Conservation (phyloP, 2,329 filamentous ascomycete species). For the Fusarium torreyae region DNA sequence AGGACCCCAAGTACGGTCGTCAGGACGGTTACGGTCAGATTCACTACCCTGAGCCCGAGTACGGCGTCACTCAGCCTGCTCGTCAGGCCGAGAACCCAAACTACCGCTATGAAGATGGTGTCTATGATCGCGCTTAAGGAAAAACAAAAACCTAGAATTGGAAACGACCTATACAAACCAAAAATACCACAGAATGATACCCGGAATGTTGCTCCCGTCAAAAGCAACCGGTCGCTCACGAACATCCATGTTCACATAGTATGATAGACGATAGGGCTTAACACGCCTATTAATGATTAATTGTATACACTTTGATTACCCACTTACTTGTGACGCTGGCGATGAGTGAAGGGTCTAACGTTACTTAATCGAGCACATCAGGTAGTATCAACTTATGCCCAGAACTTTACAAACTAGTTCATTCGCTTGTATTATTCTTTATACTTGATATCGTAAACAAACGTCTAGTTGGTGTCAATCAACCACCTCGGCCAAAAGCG, state of each 20-base stretch:
- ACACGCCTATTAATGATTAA: constrained; percentile 41
- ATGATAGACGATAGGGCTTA: constrained; percentile 25
- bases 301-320: constrained; percentile 1
- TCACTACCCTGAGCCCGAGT: constrained; percentile 47
- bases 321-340: not conserved
- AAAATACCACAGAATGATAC: constrained; percentile 32
- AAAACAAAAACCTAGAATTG: not conserved
- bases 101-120: constrained; percentile 58
- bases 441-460: constrained; percentile 7
- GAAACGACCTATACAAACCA: not conserved
- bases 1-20: constrained; percentile 42
- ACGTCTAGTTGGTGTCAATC: not conserved
- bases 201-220: constrained; percentile 23
- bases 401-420: not conserved
- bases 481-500: constrained; percentile 6
- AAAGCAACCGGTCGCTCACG: constrained; percentile 24
- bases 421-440: constrained; percentile 11
- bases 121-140: constrained; percentile 52
- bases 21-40: constrained; percentile 51
- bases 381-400: too few species aligned
- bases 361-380: too few species aligned
- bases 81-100: constrained; percentile 32
- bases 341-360: not conserved
- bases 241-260: constrained; percentile 21
- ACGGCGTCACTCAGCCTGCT: constrained; percentile 29